Base-by-base conservation (phyloP, 805 yeast species). In the Candida loeiensis region DNA sequence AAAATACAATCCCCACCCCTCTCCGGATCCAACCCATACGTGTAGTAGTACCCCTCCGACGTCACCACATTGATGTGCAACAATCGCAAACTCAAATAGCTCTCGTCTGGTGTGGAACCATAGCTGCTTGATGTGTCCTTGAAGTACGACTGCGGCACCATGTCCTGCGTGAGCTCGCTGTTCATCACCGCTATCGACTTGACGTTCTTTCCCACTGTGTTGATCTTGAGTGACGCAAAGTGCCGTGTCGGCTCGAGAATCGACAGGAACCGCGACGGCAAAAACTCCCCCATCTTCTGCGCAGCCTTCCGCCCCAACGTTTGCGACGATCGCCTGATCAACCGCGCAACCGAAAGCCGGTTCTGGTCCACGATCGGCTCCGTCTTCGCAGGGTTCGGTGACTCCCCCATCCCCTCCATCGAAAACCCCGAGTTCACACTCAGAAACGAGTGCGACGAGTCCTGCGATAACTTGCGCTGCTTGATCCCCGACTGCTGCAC, bases 1-100 rank as follows among this genome's bases (percentile, higher is more conserved):
- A 88, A 65, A 28, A 83, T 77, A 62, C 98, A 91, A 55, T 90
- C 96, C 2, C 99, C 99, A 1, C 98, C 98, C 39, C 90, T 64
- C 45, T 82, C 95, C 0, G 93, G 82, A 46, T 88, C 93, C 34
- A 91, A 64, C 2, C 82, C 82, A 59, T 87, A 91, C 37, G 84
- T 85, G 52, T 82, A 84, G 49, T 85, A 83, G 48, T 75, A 77
- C 0, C 98, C 98, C 41, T 80, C 85, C 0, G 83, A 74, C 1
- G 95, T 86, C 3, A 87, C 86, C 4, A 89, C 91, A 43, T 79
- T 73, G 11, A 79, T 79, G 51, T 75, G 76, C 58, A 50, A 55
- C 20, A 66, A 49, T 37, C 58, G 61, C 44, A 61, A 48, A 16
- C 61, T 44, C 15, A 57, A 43, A 22, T 29, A 34, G 19, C 24